These are phyloP conservation scores for Penicillium polonicum DNA, from an alignment of 2,329 filamentous ascomycete species.

Conservation along the genomic window DNA sequence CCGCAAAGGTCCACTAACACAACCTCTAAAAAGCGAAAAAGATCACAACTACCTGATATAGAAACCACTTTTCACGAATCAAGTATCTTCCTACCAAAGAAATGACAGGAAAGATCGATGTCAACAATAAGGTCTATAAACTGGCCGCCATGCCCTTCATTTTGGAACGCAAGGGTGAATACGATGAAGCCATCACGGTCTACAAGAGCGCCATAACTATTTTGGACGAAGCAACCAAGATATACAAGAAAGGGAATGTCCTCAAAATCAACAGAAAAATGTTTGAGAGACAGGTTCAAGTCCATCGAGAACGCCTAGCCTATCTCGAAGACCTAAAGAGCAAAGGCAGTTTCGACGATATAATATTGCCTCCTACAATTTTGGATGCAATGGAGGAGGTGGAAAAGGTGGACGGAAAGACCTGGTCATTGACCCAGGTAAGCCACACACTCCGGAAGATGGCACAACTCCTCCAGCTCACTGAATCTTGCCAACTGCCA, in stretches of 20 bases:
- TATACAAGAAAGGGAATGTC: slow-evolving; percentile 14
- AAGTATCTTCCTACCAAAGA: no score
- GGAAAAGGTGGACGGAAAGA: slow-evolving; percentile 1
- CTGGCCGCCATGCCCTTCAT: slow-evolving; percentile 7
- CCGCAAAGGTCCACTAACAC: not conserved
- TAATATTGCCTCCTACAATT: slow-evolving; percentile 13
- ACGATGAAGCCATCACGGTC: slow-evolving; percentile 13
- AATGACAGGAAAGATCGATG: slow-evolving; percentile 3
- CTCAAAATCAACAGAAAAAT: slow-evolving; percentile 18
- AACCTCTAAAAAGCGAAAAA: not conserved
- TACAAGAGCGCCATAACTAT: slow-evolving; percentile 14
- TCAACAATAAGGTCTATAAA: slow-evolving; percentile 5
- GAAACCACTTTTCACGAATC: not conserved
- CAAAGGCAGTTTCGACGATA: slow-evolving; percentile 12
- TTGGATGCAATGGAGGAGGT: slow-evolving; percentile 13
- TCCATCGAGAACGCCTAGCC: slow-evolving; percentile 16
- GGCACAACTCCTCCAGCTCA: no score
- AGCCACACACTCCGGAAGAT: not conserved
- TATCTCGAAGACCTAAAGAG: slow-evolving; percentile 13
- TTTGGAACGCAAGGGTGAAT: slow-evolving; percentile 14
- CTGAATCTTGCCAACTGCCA: not conserved
- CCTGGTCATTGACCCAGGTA: slow-evolving; percentile 14
- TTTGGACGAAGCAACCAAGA: slow-evolving; percentile 2
- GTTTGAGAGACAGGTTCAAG: slow-evolving; percentile 19
- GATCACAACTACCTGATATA: not conserved